Evolutionary conservation across 306 rosid genomes (phyloP).

Genomic region (Bauhinia variegata): DNA sequence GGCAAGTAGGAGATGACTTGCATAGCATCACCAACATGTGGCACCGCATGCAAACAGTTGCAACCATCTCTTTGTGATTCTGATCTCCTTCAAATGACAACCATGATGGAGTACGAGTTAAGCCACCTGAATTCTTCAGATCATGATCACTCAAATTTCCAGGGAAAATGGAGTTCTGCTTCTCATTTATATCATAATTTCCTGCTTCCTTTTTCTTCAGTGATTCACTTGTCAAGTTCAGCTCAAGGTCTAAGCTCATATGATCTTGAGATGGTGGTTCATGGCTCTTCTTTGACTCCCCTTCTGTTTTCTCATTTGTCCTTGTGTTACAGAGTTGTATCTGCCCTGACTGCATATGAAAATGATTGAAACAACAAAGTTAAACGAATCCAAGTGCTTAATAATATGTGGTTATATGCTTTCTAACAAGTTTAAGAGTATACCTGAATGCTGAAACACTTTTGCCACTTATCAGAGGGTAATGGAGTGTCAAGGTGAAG

Average conservation of each 20-base stretch:
- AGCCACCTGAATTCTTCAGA: constrained; percentile 34
- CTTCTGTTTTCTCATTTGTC: constrained; percentile 57
- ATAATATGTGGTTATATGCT: background rate
- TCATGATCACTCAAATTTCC: constrained; percentile 28
- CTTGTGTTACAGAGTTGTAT: constrained; percentile 68
- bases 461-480: constrained; percentile 72
- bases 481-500: constrained; percentile 65
- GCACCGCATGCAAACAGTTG: constrained; percentile 84
- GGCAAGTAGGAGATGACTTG: constrained; percentile 85
- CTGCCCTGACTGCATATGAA: constrained; percentile 70
- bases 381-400: background rate
- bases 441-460: constrained; percentile 83
- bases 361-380: background rate
- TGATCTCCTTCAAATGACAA: constrained; percentile 51
- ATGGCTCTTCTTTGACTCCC: constrained; percentile 53
- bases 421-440: constrained; percentile 1
- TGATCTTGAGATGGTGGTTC: constrained; percentile 36
- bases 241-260: constrained; percentile 80
- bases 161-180: constrained; percentile 30
- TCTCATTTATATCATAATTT: constrained; percentile 9
- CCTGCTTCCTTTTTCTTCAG: constrained; percentile 38
- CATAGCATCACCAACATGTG: constrained; percentile 91
- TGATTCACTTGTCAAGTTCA: constrained; percentile 72
- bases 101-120: constrained; percentile 47
- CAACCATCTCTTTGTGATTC: constrained; percentile 73